Evolutionary conservation across 306 rosid genomes (phyloP).

Genomic region (Lagenaria siceraria): DNA sequence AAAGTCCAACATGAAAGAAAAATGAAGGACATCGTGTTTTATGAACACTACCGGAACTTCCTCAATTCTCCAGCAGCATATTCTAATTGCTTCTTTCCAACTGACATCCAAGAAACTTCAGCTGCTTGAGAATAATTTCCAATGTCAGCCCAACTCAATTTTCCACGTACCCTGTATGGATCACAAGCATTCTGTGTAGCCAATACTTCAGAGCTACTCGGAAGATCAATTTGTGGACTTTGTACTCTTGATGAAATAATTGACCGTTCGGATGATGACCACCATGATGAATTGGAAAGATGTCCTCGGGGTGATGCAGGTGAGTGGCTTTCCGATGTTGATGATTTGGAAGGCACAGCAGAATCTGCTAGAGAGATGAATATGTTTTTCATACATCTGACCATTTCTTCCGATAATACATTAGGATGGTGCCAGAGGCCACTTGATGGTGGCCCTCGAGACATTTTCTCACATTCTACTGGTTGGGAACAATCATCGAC

Average conservation of each 20-base stretch:
- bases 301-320: constrained; percentile 47
- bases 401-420: constrained; percentile 63
- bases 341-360: constrained; percentile 24
- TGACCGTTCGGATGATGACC: constrained; percentile 66
- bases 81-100: constrained; percentile 68
- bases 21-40: background rate
- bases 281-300: constrained; percentile 54
- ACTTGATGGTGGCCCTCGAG: constrained; percentile 29
- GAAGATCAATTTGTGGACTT: constrained; percentile 52
- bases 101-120: constrained; percentile 89
- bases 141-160: constrained; percentile 54
- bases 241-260: constrained; percentile 39
- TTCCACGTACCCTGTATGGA: constrained; percentile 58
- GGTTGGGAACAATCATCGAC: constrained; percentile 21
- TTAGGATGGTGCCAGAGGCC: constrained; percentile 65
- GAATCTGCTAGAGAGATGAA: constrained; percentile 58
- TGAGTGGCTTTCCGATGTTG: constrained; percentile 30
- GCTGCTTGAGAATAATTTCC: constrained; percentile 52
- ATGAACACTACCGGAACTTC: constrained; percentile 45
- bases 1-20: background rate
- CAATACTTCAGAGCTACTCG: constrained; percentile 40
- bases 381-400: constrained; percentile 66
- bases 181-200: constrained; percentile 42
- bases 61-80: constrained; percentile 65
- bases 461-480: constrained; percentile 23